Evolutionary conservation across 768 basidiomycete genomes (phyloP).

Genomic region (Coprinopsis cinerea): DNA sequence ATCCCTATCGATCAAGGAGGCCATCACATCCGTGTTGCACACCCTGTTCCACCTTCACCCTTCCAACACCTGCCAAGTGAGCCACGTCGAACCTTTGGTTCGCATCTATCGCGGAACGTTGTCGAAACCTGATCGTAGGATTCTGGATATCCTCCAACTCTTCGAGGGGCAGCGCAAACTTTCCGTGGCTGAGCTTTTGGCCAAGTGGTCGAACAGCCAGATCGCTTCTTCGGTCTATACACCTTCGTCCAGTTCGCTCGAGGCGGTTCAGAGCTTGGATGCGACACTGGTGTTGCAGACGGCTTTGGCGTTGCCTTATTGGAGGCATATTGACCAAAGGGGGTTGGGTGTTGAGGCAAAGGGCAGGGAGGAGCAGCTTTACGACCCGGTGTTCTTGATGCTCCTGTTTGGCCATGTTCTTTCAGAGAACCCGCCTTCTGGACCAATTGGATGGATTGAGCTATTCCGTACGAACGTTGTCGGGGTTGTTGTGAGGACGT

Average conservation of each 20-base stretch:
- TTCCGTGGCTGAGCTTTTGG: conserved; percentile 59
- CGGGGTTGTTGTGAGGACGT: conserved; percentile 61
- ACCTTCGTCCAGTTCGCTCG: conserved; percentile 44
- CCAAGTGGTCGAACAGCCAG: conserved; percentile 46
- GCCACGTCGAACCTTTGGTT: conserved; percentile 74
- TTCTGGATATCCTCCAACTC: conserved; percentile 72
- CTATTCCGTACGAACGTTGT: conserved; percentile 77
- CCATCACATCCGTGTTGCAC: conserved; percentile 49
- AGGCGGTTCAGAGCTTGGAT: conserved; percentile 69
- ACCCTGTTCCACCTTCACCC: conserved; percentile 73
- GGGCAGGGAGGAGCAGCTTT: conserved; percentile 39
- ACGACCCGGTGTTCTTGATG: conserved; percentile 78
- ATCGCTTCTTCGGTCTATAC: conserved; percentile 31
- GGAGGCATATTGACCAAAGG: conserved; percentile 44
- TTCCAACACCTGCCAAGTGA: conserved; percentile 77
- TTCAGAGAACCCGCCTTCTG: conserved; percentile 48
- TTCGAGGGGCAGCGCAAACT: conserved; percentile 69
- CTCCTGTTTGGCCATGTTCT: conserved; percentile 63
- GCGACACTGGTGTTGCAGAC: conserved; percentile 62
- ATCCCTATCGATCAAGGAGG: conserved; percentile 30
- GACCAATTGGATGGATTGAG: conserved; percentile 77
- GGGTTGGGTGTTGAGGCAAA: conserved; percentile 14
- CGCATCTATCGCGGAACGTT: conserved; percentile 71
- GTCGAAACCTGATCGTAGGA: conserved; percentile 52
- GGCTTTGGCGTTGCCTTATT: conserved; percentile 62